Evolutionary conservation across 176 grass and related monocot genomes (phyloP).

Genomic region (Oryza officinalis): DNA sequence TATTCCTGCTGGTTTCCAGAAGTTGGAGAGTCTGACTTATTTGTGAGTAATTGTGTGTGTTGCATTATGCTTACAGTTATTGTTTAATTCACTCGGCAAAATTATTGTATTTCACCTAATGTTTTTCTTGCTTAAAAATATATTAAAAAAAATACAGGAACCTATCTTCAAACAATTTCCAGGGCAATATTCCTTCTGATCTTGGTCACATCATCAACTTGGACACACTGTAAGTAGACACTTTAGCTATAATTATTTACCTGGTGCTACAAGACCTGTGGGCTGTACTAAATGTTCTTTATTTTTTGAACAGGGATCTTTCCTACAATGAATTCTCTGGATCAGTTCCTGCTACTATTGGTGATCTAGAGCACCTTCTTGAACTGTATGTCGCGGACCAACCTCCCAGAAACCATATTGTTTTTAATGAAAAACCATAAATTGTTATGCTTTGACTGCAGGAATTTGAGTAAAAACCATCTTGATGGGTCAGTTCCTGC

Average conservation of each 20-base stretch:
- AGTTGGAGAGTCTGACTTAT: conserved; percentile 84
- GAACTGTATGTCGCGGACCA: conserved; percentile 60
- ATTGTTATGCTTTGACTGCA: conserved; percentile 20
- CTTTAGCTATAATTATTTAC: conserved; percentile 20
- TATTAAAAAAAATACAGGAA: conserved; percentile 52
- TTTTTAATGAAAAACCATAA: neutral
- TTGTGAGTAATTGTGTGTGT: conserved; percentile 63
- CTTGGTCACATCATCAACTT: conserved; percentile 89
- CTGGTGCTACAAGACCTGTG: neutral
- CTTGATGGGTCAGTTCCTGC: conserved; percentile 68
- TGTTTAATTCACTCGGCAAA: neutral
- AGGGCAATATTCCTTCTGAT: conserved; percentile 80
- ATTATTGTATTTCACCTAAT: neutral
- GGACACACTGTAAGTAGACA: conserved; percentile 86
- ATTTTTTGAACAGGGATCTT: conserved; percentile 73
- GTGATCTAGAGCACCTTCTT: conserved; percentile 98
- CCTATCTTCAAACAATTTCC: conserved; percentile 91
- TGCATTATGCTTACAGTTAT: conserved; percentile 11
- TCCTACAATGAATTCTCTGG: conserved; percentile 88
- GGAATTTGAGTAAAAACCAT: conserved; percentile 91
- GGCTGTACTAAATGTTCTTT: conserved; percentile 2
- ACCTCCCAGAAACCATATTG: neutral
- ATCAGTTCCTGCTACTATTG: conserved; percentile 76
- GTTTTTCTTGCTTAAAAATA: conserved; percentile 12
- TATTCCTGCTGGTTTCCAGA: conserved; percentile 81